Evolutionary conservation across 331 rosid species (phyloP).

Genomic region (Ulmus americana): DNA sequence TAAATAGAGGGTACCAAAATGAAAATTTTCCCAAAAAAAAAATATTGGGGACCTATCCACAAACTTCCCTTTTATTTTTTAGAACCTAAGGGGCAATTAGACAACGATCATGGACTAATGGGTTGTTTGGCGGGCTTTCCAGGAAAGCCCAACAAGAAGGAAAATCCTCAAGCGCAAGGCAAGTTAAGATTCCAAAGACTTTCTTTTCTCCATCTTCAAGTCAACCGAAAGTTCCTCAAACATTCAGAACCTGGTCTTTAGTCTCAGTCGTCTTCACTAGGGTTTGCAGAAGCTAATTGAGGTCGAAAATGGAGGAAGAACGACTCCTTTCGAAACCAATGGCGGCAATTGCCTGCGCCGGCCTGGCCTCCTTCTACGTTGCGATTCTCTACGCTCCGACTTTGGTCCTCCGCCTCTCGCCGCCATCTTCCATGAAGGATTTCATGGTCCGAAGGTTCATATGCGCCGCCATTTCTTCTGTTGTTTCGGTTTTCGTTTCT

Average conservation of each 20-base stretch:
- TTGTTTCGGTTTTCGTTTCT: constrained; percentile 45
- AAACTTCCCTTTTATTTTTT: too few species aligned
- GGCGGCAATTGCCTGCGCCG: constrained; percentile 45
- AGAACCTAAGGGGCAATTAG: too few species aligned
- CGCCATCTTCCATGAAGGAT: constrained; percentile 54
- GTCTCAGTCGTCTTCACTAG: constrained; percentile 10
- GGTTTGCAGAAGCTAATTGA: constrained; percentile 19
- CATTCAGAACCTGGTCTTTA: not conserved
- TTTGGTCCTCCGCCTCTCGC: constrained; percentile 63
- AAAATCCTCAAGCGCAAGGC: not conserved
- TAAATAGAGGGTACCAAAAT: too few species aligned
- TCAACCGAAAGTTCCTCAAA: too few species aligned
- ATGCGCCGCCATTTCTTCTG: constrained; percentile 61
- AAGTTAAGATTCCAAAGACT: not conserved
- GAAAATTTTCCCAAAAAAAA: too few species aligned
- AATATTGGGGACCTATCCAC: too few species aligned
- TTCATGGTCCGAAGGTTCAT: constrained; percentile 73
- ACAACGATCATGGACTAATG: too few species aligned
- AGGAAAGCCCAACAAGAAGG: not conserved
- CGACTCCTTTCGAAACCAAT: constrained; percentile 35
- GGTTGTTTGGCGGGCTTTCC: not conserved
- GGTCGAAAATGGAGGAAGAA: constrained; percentile 45
- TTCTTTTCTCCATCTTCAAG: not conserved
- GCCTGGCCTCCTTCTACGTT: constrained; percentile 67
- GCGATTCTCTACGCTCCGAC: constrained; percentile 70